Evolutionary conservation across 305 asterid genomes (phyloP).

Genomic region (Plantago lanceolata): DNA sequence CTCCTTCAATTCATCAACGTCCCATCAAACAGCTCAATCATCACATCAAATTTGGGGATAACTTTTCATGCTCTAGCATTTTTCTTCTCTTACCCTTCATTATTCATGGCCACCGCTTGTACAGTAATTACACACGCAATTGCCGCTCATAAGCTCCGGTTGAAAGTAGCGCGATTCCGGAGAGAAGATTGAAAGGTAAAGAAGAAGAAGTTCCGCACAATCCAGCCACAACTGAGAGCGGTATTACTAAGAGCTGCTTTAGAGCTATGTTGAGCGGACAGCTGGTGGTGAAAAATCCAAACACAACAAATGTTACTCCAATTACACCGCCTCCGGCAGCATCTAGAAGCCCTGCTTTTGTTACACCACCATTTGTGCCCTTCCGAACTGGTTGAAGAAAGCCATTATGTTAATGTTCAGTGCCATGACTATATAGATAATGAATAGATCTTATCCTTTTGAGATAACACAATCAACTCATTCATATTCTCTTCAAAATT

Average conservation of each 20-base stretch:
- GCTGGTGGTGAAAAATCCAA: slow-evolving; percentile 61
- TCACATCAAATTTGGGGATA: too few relatives aligned
- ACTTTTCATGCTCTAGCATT: too few relatives aligned
- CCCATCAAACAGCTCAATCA: too few relatives aligned
- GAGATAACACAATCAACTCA: background rate
- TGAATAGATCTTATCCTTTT: background rate
- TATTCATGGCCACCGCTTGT: too few relatives aligned
- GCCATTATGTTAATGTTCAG: background rate
- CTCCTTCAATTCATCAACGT: too few relatives aligned
- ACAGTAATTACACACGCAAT: too few relatives aligned
- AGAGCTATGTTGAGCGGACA: slow-evolving; percentile 47
- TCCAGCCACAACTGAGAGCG: slow-evolving; percentile 78
- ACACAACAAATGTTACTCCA: slow-evolving; percentile 60
- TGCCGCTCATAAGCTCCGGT: too few relatives aligned
- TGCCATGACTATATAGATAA: background rate
- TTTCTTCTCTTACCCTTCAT: too few relatives aligned
- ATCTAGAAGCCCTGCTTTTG: slow-evolving; percentile 76
- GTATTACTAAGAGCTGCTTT: slow-evolving; percentile 72
- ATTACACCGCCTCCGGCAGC: slow-evolving; percentile 80
- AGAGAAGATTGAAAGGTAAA: too few relatives aligned
- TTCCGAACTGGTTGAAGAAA: slow-evolving; percentile 68
- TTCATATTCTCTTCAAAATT: background rate
- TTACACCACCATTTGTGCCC: slow-evolving; percentile 97
- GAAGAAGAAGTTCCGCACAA: slow-evolving; percentile 76
- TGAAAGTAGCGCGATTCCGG: too few relatives aligned